A percentile compares a stretch with the other conserved stretches of the same genome.
These are phyloP conservation scores for Amyloporia xantha DNA, from an alignment of 768 basidiomycete genomes.

Conservation along the genomic window DNA sequence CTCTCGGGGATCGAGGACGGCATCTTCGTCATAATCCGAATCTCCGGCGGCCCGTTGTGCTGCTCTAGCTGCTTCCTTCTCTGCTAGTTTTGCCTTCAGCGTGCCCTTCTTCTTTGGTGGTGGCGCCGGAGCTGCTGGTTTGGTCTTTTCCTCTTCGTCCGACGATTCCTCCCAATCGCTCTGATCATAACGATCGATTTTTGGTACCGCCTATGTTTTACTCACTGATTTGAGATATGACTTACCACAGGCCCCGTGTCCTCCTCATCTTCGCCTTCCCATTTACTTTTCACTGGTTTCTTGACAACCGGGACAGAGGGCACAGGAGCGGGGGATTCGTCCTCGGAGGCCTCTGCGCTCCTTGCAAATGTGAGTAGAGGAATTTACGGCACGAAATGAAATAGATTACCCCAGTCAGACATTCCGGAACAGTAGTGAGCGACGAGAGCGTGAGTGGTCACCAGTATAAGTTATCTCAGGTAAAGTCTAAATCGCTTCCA, in stretches of 20 bases:
- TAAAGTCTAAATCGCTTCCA: too few species aligned
- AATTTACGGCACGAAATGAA: not conserved
- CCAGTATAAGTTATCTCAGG: too few species aligned
- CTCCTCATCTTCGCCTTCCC: constrained; percentile 91
- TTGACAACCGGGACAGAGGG: constrained; percentile 19
- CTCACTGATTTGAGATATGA: constrained; percentile 8
- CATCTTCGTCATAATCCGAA: constrained; percentile 57
- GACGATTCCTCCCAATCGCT: constrained; percentile 93
- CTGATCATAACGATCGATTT: constrained; percentile 31
- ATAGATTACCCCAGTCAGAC: constrained; percentile 41
- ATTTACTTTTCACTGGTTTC: constrained; percentile 49
- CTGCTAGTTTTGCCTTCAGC: constrained; percentile 85
- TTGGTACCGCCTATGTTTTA: not conserved
- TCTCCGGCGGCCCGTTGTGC: constrained; percentile 35
- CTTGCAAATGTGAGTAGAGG: constrained; percentile 17
- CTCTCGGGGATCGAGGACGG: constrained; percentile 67
- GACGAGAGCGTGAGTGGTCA: not conserved
- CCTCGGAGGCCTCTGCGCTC: constrained; percentile 32
- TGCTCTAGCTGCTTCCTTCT: constrained; percentile 79
- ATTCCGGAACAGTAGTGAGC: constrained; percentile 16
- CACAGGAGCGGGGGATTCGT: constrained; percentile 24
- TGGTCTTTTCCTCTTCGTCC: constrained; percentile 55
- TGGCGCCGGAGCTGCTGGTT: constrained; percentile 42
- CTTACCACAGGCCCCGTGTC: constrained; percentile 71
- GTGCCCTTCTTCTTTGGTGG: constrained; percentile 91